Evolutionary conservation across 768 basidiomycete genomes (phyloP), one percentile per base, ranked within the genome.

Genomic region (Pleurotus tuoliensis): DNA sequence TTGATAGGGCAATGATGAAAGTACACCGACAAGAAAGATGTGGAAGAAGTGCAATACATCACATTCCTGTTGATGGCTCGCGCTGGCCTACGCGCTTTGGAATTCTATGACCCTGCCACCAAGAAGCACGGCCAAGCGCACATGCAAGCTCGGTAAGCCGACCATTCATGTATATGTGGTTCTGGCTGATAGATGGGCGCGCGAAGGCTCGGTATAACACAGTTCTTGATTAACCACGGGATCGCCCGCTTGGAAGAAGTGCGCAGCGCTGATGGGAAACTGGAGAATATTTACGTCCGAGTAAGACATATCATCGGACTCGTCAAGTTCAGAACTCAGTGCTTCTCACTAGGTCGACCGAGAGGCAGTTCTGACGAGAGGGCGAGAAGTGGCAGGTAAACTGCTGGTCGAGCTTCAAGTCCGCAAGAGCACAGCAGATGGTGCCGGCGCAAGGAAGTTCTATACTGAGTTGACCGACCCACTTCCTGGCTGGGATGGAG

Each of bases 31-130:
- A 67, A 82, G 62, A 71, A 88, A 67, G 88, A 87, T 11, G 74
- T 87, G 13, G 87, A 91, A 46, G 88, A 92, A 34, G 79, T 94
- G 16, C 88, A 91, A 63, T 90, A 86, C 62, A 79, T 92, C 62
- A 86, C 87, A 0, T 94, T 89, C 78, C 74, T 92, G 25, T 69
- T 89, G 50, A 94, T 94, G 92, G 90, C 88, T n/a, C 83, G 92
- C 25, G 86, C 83, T 40, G 93, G 88, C 59, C 68, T 94, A 37
- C 79, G 87, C 37, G 91, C 84, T 4, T 76, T 94, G 38, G 90
- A 94, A 67, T 92, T 77, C 66, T 95, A 89, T 63, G 90, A 95
- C 63, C 92, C 92, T 22, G 74, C 72, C 24, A 89, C 84, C 12
- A 73, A 84, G 70, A 92, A 92, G 68, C 92, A 94, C 63, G 90